Evolutionary conservation across 208 protist species (phyloP).

Genomic region (Tritrichomonas musculus): DNA sequence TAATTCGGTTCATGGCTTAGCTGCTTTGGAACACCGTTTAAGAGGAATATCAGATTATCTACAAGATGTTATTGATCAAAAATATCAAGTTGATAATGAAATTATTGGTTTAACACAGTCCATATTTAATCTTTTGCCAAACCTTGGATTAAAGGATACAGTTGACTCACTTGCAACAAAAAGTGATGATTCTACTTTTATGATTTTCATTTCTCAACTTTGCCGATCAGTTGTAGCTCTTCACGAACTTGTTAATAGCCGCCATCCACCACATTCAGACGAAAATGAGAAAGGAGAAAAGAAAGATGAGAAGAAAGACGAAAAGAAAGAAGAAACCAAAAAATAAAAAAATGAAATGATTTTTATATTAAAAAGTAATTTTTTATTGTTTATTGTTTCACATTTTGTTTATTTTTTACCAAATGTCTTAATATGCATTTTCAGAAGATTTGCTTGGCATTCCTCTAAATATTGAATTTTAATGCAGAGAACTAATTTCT

Average conservation of each 20-base stretch:
- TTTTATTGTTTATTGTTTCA: too few relatives aligned
- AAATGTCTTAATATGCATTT: too few relatives aligned
- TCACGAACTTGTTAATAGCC: constrained; percentile 77
- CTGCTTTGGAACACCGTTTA: constrained; percentile 70
- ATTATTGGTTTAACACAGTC: constrained; percentile 73
- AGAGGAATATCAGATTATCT: constrained; percentile 76
- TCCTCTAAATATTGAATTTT: too few relatives aligned
- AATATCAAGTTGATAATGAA: constrained; percentile 70
- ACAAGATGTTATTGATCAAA: constrained; percentile 52
- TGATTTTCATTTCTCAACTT: constrained; percentile 65
- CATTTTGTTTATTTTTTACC: too few relatives aligned
- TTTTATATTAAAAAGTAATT: too few relatives aligned
- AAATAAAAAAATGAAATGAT: not conserved
- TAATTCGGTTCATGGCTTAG: not conserved
- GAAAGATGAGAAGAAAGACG: too few relatives aligned
- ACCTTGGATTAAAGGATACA: constrained; percentile 59
- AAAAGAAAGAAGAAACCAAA: not conserved
- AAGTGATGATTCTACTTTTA: constrained; percentile 57
- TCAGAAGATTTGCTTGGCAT: too few relatives aligned
- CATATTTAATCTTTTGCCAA: constrained; percentile 79
- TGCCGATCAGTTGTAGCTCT: constrained; percentile 74
- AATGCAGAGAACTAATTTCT: too few relatives aligned
- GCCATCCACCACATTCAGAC: not conserved
- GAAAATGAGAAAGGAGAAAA: too few relatives aligned
- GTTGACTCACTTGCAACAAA: constrained; percentile 61